Conservation (phyloP, 2,329 filamentous ascomycete genomes). For the Talaromyces verruculosus region DNA sequence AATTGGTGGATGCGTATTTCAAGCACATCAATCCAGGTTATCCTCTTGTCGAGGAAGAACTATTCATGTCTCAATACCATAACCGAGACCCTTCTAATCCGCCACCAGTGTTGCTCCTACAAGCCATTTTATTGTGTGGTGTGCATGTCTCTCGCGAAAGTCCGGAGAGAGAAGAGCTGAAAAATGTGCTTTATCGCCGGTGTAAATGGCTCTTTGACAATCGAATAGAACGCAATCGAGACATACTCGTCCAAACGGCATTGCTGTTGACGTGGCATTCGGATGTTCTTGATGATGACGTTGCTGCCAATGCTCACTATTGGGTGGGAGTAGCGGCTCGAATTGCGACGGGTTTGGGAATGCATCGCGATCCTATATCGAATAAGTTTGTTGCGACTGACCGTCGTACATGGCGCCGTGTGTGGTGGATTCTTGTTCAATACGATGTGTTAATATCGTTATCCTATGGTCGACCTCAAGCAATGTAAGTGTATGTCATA, state of each 20-base stretch:
- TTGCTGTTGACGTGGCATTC: constrained; percentile 58
- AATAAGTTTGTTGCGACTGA: constrained; percentile 44
- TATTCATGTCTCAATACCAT: constrained; percentile 54
- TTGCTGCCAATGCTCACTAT: constrained; percentile 54
- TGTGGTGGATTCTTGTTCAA: constrained; percentile 48
- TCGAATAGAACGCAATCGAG: constrained; percentile 55
- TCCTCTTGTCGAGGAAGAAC: constrained; percentile 53
- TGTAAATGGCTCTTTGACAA: constrained; percentile 56
- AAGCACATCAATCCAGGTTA: constrained; percentile 53
- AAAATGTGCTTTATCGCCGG: constrained; percentile 53
- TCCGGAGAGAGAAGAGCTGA: constrained; percentile 46
- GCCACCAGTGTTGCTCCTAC: constrained; percentile 51
- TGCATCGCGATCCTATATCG: constrained; percentile 49
- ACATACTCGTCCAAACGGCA: constrained; percentile 56
- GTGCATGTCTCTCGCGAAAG: constrained; percentile 50
- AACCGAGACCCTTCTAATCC: constrained; percentile 48
- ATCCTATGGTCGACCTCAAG: constrained; percentile 54
- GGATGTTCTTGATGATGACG: constrained; percentile 54
- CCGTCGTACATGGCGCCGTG: constrained; percentile 45
- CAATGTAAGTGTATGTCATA: constrained; percentile 40
- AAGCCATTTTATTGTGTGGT: constrained; percentile 54
- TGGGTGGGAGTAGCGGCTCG: constrained; percentile 57
- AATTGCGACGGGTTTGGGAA: constrained; percentile 56
- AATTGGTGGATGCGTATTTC: constrained; percentile 55
- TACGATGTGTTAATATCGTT: constrained; percentile 47